These are phyloP conservation scores for Silene vulgaris DNA, from an alignment of 179 eudicot genomes.

Conservation along the genomic window DNA sequence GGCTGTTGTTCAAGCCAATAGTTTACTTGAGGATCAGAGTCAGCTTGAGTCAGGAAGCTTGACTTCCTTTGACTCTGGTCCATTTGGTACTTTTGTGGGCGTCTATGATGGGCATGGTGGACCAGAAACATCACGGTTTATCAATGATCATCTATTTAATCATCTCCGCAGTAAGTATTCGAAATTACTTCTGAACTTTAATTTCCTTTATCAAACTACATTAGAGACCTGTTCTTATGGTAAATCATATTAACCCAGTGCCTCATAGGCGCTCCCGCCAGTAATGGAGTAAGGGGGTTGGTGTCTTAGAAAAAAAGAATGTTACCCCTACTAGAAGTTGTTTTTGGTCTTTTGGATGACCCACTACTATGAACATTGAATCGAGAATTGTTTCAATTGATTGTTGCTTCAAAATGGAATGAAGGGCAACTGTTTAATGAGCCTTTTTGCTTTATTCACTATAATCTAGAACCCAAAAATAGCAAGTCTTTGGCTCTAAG, in stretches of 20 bases:
- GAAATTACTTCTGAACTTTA: not conserved
- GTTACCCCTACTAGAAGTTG: no score
- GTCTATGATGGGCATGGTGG: slow-evolving; percentile 98
- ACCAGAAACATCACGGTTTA: slow-evolving; percentile 84
- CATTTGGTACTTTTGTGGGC: slow-evolving; percentile 85
- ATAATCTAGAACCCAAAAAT: not conserved
- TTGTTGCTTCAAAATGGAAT: not conserved
- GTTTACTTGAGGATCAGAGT: slow-evolving; percentile 91
- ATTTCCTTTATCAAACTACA: not conserved
- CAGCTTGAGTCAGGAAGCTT: slow-evolving; percentile 86
- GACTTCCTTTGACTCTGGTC: slow-evolving; percentile 66
- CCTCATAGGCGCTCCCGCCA: no score
- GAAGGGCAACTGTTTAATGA: not conserved
- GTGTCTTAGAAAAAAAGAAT: no score
- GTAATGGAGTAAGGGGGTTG: not conserved
- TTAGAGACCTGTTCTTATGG: not conserved
- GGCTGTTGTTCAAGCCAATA: slow-evolving; percentile 98
- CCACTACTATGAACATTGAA: no score
- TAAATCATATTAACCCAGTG: not conserved
- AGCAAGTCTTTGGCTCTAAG: not conserved
- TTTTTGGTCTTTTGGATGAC: no score
- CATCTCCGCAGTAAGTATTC: slow-evolving; percentile 76
- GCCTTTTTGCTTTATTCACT: not conserved
- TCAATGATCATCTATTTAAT: slow-evolving; percentile 73
- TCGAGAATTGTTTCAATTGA: no score